A percentile compares a stretch with the other conserved stretches of the same genome.
Conservation (phyloP, 495 filamentous ascomycete genomes). For the Penicillium dipodomyicola region DNA sequence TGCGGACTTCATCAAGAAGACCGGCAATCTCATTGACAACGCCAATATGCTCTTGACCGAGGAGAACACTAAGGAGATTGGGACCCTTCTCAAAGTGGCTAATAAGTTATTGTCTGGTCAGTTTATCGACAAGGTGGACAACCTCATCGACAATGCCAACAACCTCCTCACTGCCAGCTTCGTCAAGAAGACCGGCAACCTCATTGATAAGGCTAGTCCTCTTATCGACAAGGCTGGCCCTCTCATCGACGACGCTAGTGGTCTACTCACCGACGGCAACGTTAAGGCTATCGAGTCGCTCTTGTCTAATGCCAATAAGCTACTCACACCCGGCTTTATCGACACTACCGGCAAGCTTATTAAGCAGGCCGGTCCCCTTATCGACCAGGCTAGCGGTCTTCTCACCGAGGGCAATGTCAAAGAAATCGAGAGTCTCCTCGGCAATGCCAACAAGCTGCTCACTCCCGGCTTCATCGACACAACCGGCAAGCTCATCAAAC, state of each 20-base stretch:
- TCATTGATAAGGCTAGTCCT: slow-evolving; percentile 36
- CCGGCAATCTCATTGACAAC: slow-evolving; percentile 19
- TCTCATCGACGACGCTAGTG: slow-evolving; percentile 38
- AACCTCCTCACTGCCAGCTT: slow-evolving; percentile 20
- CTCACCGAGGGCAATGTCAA: slow-evolving; percentile 10
- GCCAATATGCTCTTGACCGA: slow-evolving; percentile 27
- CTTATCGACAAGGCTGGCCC: slow-evolving; percentile 37
- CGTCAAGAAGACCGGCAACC: slow-evolving; percentile 27
- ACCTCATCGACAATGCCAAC: slow-evolving; percentile 23
- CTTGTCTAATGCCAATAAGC: slow-evolving; percentile 36
- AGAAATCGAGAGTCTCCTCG: background rate
- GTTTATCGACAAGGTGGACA: slow-evolving; percentile 29
- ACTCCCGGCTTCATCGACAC: slow-evolving; percentile 25
- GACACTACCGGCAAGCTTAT: slow-evolving; percentile 41
- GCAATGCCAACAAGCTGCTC: slow-evolving; percentile 9
- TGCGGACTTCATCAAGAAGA: slow-evolving; percentile 32
- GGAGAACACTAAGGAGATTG: slow-evolving; percentile 39
- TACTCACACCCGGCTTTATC: slow-evolving; percentile 41
- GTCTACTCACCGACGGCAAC: slow-evolving; percentile 39
- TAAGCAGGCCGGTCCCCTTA: slow-evolving; percentile 31
- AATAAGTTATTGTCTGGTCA: slow-evolving; percentile 26
- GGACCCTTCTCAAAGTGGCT: slow-evolving; percentile 38
- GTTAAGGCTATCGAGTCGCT: slow-evolving; percentile 38
- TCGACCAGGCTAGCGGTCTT: slow-evolving; percentile 14
- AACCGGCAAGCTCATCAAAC: slow-evolving; percentile 31